A percentile compares a stretch with the other conserved stretches of the same genome.
Evolutionary conservation across 495 filamentous ascomycete species (phyloP).

Genomic region (Penicillium macrosclerotiorum): DNA sequence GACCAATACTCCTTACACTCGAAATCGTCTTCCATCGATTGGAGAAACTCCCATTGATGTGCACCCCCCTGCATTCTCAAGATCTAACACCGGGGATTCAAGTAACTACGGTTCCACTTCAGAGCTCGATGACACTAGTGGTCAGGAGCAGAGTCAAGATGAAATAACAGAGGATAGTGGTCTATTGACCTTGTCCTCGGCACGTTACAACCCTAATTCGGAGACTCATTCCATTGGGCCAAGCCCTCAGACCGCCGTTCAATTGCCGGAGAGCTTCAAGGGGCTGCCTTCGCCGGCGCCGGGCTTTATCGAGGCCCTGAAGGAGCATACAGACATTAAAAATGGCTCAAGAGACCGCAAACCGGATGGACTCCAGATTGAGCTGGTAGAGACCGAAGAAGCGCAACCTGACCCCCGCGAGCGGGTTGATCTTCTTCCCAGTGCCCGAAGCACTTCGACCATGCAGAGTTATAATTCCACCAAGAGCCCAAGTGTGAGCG

Average conservation of each 20-base stretch:
- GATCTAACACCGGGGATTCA: slow-evolving; percentile 36
- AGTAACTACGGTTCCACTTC: slow-evolving; percentile 49
- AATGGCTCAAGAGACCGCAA: slow-evolving; percentile 79
- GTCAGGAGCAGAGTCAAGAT: slow-evolving; percentile 30
- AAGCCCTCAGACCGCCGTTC: slow-evolving; percentile 54
- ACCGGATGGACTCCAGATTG: slow-evolving; percentile 76
- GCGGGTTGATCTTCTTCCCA: slow-evolving; percentile 28
- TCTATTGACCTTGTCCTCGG: slow-evolving; percentile 45
- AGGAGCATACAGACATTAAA: slow-evolving; percentile 56
- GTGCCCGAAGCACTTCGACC: slow-evolving; percentile 47
- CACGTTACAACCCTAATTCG: slow-evolving; percentile 45
- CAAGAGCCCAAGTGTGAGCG: slow-evolving; percentile 54
- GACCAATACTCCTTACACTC: slow-evolving; percentile 67
- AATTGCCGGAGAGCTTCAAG: slow-evolving; percentile 45
- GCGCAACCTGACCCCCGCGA: slow-evolving; percentile 18
- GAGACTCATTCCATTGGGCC: slow-evolving; percentile 37
- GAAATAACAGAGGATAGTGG: slow-evolving; percentile 26
- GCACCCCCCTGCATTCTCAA: slow-evolving; percentile 46
- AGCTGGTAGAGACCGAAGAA: slow-evolving; percentile 58
- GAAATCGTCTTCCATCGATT: slow-evolving; percentile 77
- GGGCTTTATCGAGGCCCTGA: slow-evolving; percentile 55
- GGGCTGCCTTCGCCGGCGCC: slow-evolving; percentile 58
- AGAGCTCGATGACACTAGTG: slow-evolving; percentile 40
- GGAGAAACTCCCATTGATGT: slow-evolving; percentile 69
- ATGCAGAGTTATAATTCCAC: slow-evolving; percentile 47